These are phyloP conservation scores for Trichosporon ovoides DNA, from an alignment of 1,284 basidiomycete genomes.

Conservation along the genomic window DNA sequence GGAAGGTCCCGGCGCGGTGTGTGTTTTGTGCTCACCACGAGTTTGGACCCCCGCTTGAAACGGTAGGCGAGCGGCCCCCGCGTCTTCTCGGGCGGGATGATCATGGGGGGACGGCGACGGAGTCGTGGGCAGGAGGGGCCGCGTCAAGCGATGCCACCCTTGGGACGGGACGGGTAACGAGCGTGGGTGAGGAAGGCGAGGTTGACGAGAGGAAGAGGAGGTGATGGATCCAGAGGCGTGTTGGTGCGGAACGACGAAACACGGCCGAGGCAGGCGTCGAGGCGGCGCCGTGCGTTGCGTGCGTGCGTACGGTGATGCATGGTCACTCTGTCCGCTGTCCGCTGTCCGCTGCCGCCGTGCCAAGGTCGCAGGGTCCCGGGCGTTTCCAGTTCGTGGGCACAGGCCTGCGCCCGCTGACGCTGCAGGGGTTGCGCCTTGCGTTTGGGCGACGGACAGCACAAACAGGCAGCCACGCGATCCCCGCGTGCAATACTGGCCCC, in stretches of 20 bases:
- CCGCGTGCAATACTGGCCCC: not conserved
- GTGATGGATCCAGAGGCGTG: not conserved
- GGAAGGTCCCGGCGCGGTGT: no score
- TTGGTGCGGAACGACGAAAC: not conserved
- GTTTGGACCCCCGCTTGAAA: constrained; percentile 30
- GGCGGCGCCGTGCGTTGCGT: no score
- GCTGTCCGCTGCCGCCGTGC: no score
- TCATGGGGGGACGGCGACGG: constrained; percentile 15
- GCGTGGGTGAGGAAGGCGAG: not conserved
- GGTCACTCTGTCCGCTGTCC: no score
- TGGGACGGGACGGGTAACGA: not conserved
- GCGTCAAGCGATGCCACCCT: constrained; percentile 4
- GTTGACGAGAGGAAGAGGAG: not conserved
- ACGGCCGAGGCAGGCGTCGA: no score
- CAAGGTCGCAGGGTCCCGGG: no score
- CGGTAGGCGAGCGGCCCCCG: constrained; percentile 19
- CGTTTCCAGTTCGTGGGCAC: no score
- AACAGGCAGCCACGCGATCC: not conserved
- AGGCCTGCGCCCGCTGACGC: no score
- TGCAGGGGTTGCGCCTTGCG: no score
- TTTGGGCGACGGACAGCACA: no score
- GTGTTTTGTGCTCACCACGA: constrained; percentile 21
- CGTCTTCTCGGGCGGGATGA: constrained; percentile 21
- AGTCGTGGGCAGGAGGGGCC: not conserved
- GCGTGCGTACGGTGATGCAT: not conserved